Evolutionary conservation across 1,284 basidiomycete species (phyloP), one percentile per base, ranked within the genome.

Genomic region (Tilletia caries): DNA sequence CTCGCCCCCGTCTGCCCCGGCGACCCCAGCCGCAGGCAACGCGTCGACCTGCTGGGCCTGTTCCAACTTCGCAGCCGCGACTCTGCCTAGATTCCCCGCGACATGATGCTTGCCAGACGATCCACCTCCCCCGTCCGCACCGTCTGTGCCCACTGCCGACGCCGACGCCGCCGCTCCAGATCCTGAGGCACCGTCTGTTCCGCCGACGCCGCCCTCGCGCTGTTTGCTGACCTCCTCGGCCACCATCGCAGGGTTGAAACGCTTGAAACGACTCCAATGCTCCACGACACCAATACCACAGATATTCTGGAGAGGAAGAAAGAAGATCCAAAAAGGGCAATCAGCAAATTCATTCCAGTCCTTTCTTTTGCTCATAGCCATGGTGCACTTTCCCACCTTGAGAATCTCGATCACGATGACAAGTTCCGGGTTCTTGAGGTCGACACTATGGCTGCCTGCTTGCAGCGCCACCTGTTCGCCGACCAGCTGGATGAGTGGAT

Each of bases 391-490:
- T 33, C 58, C 34, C 32, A 65, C 58, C 54, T 66, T 68, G 64
- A 79, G 70, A 12, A 80, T 69, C 27, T 79, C 77, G 2, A 76
- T 76, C 8, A 80, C 71, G 52, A 80, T 74, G 71, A 78, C 75
- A 12, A 72, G 52, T 18, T 78, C 75, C 3, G 78, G 73, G 2
- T 69, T 67, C 13, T 64, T 70, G 25, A 80, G 68, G 66, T 80
- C 74, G 5, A 74, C 79, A 20, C 58, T 70, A 68, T 79, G 76
- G 0, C 44, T 71, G 1, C 52, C 71, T 2, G 71, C 60, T 5
- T 33, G 60, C 37, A 41, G 37, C 12, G 68, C 52, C 23, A 80
- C 72, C 13, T 70, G 68, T 4, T 69, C 64, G 12, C 74, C 79
- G 18, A 80, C 58, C 33, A 72, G 67, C 13, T 75, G 72, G 50